phyloP scores from a whole-genome alignment of 2,329 filamentous ascomycete species.

The Ophiostoma montium region DNA sequence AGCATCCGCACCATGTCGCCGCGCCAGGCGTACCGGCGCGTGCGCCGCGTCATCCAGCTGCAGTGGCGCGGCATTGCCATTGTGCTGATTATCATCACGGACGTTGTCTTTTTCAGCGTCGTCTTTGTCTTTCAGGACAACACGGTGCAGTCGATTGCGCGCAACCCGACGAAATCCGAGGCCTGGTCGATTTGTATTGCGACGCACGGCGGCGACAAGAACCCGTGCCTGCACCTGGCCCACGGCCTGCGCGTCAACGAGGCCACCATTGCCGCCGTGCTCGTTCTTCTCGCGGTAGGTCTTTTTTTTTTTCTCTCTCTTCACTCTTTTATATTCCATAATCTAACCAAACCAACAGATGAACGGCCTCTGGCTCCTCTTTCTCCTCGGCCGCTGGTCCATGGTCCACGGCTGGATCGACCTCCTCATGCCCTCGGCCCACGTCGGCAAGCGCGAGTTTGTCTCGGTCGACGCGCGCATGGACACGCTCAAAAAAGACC shows the following conservation, averaged over 20 bases:
- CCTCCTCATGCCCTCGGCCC: conserved; percentile 35
- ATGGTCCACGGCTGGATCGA: conserved; percentile 78
- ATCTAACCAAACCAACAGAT: conserved; percentile 39
- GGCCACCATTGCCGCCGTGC: conserved; percentile 62
- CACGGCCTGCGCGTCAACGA: conserved; percentile 54
- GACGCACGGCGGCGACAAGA: conserved; percentile 41
- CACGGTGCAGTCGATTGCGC: conserved; percentile 44
- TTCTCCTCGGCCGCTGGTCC: conserved; percentile 70
- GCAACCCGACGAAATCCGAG: conserved; percentile 36
- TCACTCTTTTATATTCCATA: not conserved
- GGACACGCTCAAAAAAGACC: conserved; percentile 43
- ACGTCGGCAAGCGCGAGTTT: conserved; percentile 57
- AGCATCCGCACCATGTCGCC: conserved; percentile 68
- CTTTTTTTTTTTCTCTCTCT: conserved; percentile 30
- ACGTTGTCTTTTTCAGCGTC: conserved; percentile 87
- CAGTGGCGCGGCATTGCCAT: conserved; percentile 92
- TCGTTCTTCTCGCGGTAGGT: conserved; percentile 68
- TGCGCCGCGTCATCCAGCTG: conserved; percentile 73
- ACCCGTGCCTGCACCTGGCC: conserved; percentile 49
- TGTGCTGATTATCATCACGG: conserved; percentile 75
- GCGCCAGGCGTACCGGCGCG: conserved; percentile 73
- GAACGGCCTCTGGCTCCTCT: conserved; percentile 71
- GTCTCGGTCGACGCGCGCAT: conserved; percentile 68
- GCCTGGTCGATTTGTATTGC: conserved; percentile 65
- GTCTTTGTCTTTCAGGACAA: conserved; percentile 83